Conservation (phyloP, 805 yeast genomes). For the Millerozyma miso region DNA sequence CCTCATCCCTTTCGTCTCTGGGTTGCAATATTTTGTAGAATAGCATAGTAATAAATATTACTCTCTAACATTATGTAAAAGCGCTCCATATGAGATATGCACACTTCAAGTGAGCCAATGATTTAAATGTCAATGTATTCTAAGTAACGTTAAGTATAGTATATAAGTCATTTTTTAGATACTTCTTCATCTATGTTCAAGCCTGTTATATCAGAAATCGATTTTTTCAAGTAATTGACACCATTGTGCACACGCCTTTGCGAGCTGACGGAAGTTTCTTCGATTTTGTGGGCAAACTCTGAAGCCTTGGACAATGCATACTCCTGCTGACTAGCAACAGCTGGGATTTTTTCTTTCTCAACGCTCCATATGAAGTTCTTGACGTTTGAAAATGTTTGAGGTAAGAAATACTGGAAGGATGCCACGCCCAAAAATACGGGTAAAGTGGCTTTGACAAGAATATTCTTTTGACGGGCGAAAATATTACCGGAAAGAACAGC, state of each 20-base stretch:
- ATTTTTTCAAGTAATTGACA: conserved; percentile 36
- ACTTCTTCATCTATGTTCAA: conserved; percentile 62
- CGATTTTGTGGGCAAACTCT: conserved; percentile 41
- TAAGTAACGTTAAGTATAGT: background rate
- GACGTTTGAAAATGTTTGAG: conserved; percentile 65
- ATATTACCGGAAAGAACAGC: conserved; percentile 73
- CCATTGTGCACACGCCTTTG: conserved; percentile 32
- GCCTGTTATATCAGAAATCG: conserved; percentile 59
- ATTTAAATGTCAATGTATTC: background rate
- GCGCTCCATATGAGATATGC: too few relatives aligned
- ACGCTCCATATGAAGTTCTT: conserved; percentile 52
- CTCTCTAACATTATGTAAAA: too few relatives aligned
- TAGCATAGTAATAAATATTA: too few relatives aligned
- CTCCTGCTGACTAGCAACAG: conserved; percentile 59
- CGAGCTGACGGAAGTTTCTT: conserved; percentile 37
- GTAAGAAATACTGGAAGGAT: conserved; percentile 68
- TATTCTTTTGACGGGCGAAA: conserved; percentile 61
- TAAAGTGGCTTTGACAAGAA: conserved; percentile 47
- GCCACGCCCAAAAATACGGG: conserved; percentile 61
- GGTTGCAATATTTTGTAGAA: too few relatives aligned
- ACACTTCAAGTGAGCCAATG: too few relatives aligned
- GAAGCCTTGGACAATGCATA: conserved; percentile 43
- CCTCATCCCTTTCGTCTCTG: background rate
- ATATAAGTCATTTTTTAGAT: conserved; percentile 36
- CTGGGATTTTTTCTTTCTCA: conserved; percentile 60